Percentiles rank a stretch among this genome's conserved stretches.
Evolutionary conservation across 163 green algal genomes (phyloP).

Genomic region (Coccomyxa subellipsoidea): DNA sequence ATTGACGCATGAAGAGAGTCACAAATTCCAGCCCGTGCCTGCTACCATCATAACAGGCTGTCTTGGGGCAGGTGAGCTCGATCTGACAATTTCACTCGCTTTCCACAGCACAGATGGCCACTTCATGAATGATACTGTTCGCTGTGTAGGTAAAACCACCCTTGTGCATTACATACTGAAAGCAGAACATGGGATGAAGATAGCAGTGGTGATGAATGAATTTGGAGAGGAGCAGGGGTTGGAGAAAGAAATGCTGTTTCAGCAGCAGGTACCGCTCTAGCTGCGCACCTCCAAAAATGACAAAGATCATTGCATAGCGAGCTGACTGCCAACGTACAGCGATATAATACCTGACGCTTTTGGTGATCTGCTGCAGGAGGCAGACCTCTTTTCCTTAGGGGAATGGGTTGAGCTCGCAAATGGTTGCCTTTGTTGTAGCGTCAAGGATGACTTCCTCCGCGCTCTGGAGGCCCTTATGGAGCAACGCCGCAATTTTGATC

Average conservation of each 20-base stretch:
- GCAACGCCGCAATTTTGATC: conserved; percentile 68
- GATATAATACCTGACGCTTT: too few species aligned
- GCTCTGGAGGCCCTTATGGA: conserved; percentile 79
- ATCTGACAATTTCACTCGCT: background rate
- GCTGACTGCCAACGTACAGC: too few species aligned
- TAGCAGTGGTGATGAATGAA: conserved; percentile 85
- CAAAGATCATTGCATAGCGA: too few species aligned
- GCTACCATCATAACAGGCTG: conserved; percentile 64
- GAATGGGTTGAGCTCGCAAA: conserved; percentile 88
- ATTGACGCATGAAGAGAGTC: background rate
- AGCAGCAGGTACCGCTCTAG: background rate
- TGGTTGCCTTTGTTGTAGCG: conserved; percentile 91
- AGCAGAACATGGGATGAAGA: conserved; percentile 60
- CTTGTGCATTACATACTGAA: conserved; percentile 78
- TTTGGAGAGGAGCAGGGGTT: conserved; percentile 62
- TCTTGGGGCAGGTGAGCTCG: conserved; percentile 29
- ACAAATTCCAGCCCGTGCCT: conserved; percentile 38
- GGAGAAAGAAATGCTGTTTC: conserved; percentile 58
- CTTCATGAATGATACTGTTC: background rate
- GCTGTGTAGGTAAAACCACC: conserved; percentile 59
- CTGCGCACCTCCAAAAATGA: too few species aligned
- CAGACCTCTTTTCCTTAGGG: conserved; percentile 18
- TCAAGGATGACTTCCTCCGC: conserved; percentile 87
- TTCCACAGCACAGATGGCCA: too few species aligned
- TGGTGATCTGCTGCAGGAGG: conserved; percentile 9